These are phyloP conservation scores for Amaranthus palmeri DNA, from an alignment of 148 eudicot species.

Conservation along the genomic window DNA sequence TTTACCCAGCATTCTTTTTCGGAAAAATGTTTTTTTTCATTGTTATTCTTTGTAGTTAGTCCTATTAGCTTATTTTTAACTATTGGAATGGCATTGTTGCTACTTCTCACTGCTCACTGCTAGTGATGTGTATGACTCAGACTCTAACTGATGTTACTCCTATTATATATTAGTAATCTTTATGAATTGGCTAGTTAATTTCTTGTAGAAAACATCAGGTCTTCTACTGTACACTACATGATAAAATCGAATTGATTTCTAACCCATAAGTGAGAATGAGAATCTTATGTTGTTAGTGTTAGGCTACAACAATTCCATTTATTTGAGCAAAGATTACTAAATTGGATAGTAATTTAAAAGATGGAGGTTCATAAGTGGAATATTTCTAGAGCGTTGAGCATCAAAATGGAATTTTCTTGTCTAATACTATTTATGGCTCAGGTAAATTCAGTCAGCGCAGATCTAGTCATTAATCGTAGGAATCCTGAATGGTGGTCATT, in stretches of 20 bases:
- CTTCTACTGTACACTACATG: no score
- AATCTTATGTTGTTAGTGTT: not conserved
- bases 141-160: no score
- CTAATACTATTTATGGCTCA: slow-evolving; percentile 13
- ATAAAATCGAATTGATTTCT: no score
- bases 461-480: slow-evolving; percentile 58
- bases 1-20: not conserved
- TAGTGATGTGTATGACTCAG: not conserved
- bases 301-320: not conserved
- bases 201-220: no score
- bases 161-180: not conserved
- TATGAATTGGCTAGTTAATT: not conserved
- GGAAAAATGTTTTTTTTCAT: not conserved
- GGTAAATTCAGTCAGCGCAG: slow-evolving; percentile 67
- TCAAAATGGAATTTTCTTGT: not conserved
- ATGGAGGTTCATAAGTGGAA: not conserved
- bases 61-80: not conserved
- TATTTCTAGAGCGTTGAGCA: not conserved
- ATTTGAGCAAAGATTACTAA: not conserved
- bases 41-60: not conserved
- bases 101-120: not conserved
- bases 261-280: no score
- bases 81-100: not conserved
- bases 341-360: not conserved
- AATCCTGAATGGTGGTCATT: slow-evolving; percentile 89